Evolutionary conservation across 345 rosid species (phyloP).

Genomic region (Acer saccharum): DNA sequence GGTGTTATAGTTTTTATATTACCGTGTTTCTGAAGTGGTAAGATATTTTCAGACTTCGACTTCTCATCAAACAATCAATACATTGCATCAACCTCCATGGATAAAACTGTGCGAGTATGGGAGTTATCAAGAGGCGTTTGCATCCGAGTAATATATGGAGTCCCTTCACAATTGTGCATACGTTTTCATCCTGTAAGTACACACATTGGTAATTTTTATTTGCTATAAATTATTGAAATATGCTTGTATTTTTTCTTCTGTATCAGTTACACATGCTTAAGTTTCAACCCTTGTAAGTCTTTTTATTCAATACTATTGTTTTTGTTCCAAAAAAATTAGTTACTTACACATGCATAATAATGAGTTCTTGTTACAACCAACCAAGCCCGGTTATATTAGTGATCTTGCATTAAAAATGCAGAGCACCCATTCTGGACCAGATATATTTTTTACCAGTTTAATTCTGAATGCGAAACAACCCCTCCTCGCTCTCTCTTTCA

Average conservation of each 20-base stretch:
- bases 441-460: background rate
- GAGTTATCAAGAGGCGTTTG: constrained; percentile 88
- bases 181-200: constrained; percentile 95
- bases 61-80: constrained; percentile 98
- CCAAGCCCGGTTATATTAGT: background rate
- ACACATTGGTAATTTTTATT: constrained; percentile 6
- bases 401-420: background rate
- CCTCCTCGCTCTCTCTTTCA: background rate
- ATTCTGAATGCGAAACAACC: background rate
- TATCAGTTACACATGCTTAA: background rate
- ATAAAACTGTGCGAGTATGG: constrained; percentile 99
- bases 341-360: background rate
- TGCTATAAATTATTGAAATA: constrained; percentile 1
- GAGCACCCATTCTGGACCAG: background rate
- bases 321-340: background rate
- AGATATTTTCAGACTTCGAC: constrained; percentile 77
- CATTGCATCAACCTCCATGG: constrained; percentile 88
- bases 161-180: constrained; percentile 81
- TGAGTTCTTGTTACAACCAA: background rate
- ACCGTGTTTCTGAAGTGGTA: constrained; percentile 23
- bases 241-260: background rate
- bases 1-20: constrained; percentile 8
- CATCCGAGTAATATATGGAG: constrained; percentile 93
- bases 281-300: background rate
- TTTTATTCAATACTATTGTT: background rate